A percentile compares a stretch with the other conserved stretches of the same genome.
Conservation (phyloP, 2,329 filamentous ascomycete genomes). For the Coniochaeta sp. region DNA sequence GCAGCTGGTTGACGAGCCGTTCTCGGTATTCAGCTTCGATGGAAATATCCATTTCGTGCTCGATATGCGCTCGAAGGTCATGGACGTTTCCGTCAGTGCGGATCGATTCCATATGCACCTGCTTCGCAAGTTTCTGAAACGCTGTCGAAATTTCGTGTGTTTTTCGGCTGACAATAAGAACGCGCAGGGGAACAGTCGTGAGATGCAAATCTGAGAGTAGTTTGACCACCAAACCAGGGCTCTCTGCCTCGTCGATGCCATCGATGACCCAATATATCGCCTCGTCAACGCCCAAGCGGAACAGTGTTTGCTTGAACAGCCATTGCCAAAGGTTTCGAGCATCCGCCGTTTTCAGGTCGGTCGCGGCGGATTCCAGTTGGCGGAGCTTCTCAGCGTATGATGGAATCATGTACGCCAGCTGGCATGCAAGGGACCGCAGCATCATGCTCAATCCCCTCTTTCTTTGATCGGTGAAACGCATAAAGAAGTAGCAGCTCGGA, state of each 20-base stretch:
- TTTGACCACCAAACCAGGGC: conserved; percentile 17
- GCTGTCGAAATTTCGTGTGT: conserved; percentile 13
- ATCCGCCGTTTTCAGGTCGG: conserved; percentile 19
- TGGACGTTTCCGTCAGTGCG: conserved; percentile 9
- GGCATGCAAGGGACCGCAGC: conserved; percentile 23
- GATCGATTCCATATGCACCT: conserved; percentile 3
- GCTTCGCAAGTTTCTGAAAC: conserved; percentile 10
- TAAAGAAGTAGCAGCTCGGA: conserved; percentile 19
- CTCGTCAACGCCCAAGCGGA: conserved; percentile 11
- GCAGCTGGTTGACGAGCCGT: conserved; percentile 14
- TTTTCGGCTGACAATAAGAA: conserved; percentile 23
- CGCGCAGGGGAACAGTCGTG: conserved; percentile 16
- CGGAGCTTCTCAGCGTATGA: conserved; percentile 14
- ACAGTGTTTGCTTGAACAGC: conserved; percentile 23
- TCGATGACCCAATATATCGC: conserved; percentile 32
- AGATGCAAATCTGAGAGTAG: conserved; percentile 18
- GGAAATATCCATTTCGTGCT: conserved; percentile 13
- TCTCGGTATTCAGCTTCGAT: conserved; percentile 11
- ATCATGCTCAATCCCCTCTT: conserved; percentile 15
- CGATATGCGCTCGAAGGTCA: conserved; percentile 13
- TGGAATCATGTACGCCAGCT: conserved; percentile 16
- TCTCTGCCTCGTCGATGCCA: conserved; percentile 28
- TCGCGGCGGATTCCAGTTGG: conserved; percentile 14
- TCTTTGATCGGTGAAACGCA: conserved; percentile 13
- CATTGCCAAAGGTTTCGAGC: conserved; percentile 21